Evolutionary conservation across 305 asterid genomes (phyloP).

Genomic region (Fraxinus nigra): DNA sequence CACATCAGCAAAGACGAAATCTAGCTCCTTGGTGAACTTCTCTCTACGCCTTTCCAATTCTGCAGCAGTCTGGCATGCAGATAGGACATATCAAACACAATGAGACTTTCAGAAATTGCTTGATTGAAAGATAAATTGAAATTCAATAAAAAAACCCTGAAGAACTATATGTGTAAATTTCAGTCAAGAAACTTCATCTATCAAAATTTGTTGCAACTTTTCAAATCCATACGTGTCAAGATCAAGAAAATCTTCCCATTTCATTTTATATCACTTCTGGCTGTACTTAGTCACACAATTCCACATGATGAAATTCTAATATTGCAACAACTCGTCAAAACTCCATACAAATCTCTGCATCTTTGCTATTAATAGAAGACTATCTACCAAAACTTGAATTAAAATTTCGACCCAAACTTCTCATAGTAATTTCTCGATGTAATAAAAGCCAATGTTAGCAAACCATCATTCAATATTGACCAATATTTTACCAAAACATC

Average conservation of each 20-base stretch:
- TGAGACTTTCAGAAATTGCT: not conserved
- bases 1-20: conserved; percentile 91
- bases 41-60: conserved; percentile 81
- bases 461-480: not conserved
- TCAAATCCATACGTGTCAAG: not conserved
- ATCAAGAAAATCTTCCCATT: not conserved
- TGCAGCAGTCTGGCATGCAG: conserved; percentile 70
- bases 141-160: not conserved
- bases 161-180: not conserved
- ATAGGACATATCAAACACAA: conserved; percentile 9
- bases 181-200: not conserved
- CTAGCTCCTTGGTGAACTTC: conserved; percentile 83
- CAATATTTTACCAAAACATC: not conserved
- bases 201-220: not conserved
- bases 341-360: not conserved
- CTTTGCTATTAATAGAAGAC: not conserved
- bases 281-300: not conserved
- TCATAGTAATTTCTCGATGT: not conserved
- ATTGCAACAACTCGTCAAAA: not conserved
- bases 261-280: not conserved
- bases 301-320: not conserved
- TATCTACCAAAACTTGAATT: not conserved
- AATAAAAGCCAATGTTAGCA: not conserved
- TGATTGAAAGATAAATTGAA: not conserved
- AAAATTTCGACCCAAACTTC: not conserved